Base-by-base conservation (phyloP, 106 monocot genomes). In the Chionographis japonica region DNA sequence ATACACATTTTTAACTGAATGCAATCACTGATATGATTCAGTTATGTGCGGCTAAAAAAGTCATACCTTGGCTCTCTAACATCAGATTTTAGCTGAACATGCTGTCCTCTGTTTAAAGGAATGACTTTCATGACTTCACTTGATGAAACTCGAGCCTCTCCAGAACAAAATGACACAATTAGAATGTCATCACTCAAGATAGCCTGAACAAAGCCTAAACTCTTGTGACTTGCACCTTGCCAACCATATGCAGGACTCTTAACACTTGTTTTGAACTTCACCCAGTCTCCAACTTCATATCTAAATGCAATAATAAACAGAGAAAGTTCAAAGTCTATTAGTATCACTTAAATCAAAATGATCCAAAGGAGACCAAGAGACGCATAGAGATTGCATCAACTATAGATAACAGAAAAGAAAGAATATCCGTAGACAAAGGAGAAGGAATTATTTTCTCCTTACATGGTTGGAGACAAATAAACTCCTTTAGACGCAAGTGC, bases 251-350 rank as follows among this genome's bases (percentile, higher is more conserved):
- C 55, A 62, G 98, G 98, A 66, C 52, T 69, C 38, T 57, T 52
- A 46, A 98, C 70, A 60, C 65, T 85, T 78, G 79, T 87, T 73
- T 68, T 81, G 68, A 90, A 93, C 70, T 85, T 98, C 63, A 98
- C 90, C 98, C 98, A 98, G 61, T 98, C 93, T 11, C 86, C 87
- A 64, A 87, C 78, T 69, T 87, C 80, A 81, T 98, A 98, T 60
- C 98, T 98, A 78, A 43, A 71, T 40, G 58, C 61, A 40, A n/a
- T 42, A 10, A 52, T 19, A 56, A 50, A 14, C 17, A 49, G 27
- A 40, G 16, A 20, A n/a, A 68, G 52, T 59, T 57, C 38, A 64
- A 72, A 49, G n/a, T 62, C 6, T 35, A 65, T 4, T 46, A 18
- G 11, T 6, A 67, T 8, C 42, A 49, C 18, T 11, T 37, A 17